Conservation (phyloP, 148 eudicot genomes). For the Limonium bicolor region DNA sequence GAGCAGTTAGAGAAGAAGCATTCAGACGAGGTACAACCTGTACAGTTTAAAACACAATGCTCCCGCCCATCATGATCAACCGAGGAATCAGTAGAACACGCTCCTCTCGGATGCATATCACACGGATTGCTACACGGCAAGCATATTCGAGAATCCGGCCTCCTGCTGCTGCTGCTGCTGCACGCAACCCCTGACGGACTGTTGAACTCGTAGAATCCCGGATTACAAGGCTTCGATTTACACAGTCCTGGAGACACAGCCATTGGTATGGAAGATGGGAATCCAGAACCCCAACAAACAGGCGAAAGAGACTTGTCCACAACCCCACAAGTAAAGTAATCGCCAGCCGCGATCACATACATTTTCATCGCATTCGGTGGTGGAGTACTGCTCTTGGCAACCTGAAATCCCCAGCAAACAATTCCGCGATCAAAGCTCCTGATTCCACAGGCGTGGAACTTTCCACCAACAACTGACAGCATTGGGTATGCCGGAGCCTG, state of each 20-base stretch:
- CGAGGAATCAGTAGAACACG: slow-evolving; percentile 27
- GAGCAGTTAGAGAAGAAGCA: slow-evolving; percentile 45
- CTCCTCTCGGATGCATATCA: slow-evolving; percentile 34
- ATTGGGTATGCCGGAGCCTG: slow-evolving; percentile 43
- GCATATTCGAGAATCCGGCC: slow-evolving; percentile 43
- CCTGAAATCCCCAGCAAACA: slow-evolving; percentile 67
- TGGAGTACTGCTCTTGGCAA: slow-evolving; percentile 29
- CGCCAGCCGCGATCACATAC: slow-evolving; percentile 63
- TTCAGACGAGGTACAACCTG: slow-evolving; percentile 40
- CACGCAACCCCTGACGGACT: slow-evolving; percentile 33
- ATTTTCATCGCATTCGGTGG: slow-evolving; percentile 41
- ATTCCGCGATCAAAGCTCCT: slow-evolving; percentile 38
- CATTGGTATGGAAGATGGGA: slow-evolving; percentile 52
- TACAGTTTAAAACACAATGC: slow-evolving; percentile 48
- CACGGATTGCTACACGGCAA: slow-evolving; percentile 57
- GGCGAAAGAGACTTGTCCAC: slow-evolving; percentile 32
- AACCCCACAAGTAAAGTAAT: slow-evolving; percentile 83
- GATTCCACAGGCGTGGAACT: slow-evolving; percentile 82
- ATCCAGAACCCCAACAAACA: slow-evolving; percentile 71
- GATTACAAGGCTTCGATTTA: slow-evolving; percentile 26
- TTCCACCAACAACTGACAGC: slow-evolving; percentile 68
- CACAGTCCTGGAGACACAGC: slow-evolving; percentile 64
- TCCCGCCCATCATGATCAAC: too few relatives aligned
- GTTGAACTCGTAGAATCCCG: slow-evolving; percentile 36
- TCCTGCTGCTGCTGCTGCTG: too few relatives aligned